Evolutionary conservation across 2,329 filamentous ascomycete genomes (phyloP).

Genomic region (Neofusicoccum parvum): DNA sequence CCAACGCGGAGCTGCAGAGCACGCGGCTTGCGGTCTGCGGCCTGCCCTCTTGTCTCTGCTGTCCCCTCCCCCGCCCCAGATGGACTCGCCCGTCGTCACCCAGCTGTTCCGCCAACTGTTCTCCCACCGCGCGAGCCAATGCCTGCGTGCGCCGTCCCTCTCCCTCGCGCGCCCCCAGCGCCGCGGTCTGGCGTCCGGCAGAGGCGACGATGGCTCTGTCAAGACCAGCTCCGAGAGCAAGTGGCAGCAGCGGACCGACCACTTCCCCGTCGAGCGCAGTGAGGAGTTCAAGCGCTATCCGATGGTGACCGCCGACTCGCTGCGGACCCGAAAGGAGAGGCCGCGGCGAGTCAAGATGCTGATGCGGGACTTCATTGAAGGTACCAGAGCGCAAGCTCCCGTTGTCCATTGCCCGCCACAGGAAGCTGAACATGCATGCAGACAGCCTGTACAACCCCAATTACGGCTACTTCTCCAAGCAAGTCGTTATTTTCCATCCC

Average conservation of each 20-base stretch:
- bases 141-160: slow-evolving; percentile 10
- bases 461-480: slow-evolving; percentile 96
- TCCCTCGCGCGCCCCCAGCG: slow-evolving; percentile 8
- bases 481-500: slow-evolving; percentile 93
- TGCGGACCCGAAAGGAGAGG: slow-evolving; percentile 72
- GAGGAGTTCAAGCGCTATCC: slow-evolving; percentile 83
- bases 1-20: slow-evolving; percentile 18
- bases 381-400: slow-evolving; percentile 46
- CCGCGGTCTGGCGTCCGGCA: slow-evolving; percentile 14
- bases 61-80: slow-evolving; percentile 39
- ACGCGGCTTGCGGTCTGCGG: slow-evolving; percentile 1
- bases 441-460: slow-evolving; percentile 92
- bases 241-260: slow-evolving; percentile 83
- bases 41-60: neutral
- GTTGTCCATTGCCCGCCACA: neutral
- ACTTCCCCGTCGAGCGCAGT: slow-evolving; percentile 74
- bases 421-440: slow-evolving; percentile 40
- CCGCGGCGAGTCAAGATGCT: slow-evolving; percentile 94
- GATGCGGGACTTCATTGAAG: slow-evolving; percentile 95
- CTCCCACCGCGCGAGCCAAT: slow-evolving; percentile 52
- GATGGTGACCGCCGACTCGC: slow-evolving; percentile 77
- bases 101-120: slow-evolving; percentile 87
- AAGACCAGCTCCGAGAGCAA: slow-evolving; percentile 61
- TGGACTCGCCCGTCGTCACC: slow-evolving; percentile 80
- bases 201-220: slow-evolving; percentile 14